Evolutionary conservation across 129 eudicot species (phyloP), one percentile per base, ranked within the genome.

Genomic region (Gnaphalium uliginosum): DNA sequence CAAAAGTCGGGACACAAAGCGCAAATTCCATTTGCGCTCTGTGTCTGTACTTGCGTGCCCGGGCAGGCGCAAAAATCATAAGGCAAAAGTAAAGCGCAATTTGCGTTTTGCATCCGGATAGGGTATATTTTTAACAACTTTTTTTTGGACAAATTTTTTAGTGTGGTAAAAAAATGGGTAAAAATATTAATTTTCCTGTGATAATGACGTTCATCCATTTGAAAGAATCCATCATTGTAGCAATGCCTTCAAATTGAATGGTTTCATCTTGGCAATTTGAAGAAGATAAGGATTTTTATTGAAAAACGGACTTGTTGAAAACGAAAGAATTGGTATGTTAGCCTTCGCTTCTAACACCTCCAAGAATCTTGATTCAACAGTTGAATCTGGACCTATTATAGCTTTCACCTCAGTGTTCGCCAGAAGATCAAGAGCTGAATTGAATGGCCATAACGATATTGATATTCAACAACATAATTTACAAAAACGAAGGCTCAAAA

Each of bases 241-340:
- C 66, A 8, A 84, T 76, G 48, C 80, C 83, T 21, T 79, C 66
- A 5, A 79, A 82, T 74, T 87, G 92, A 7, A 79, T 17, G 23
- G 37, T 72, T 59, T 72, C 77, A 72, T 72, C 77, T 9, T 72
- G 77, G 64, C 35, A 33, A 72, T 11, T 72, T 32, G 39, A 35
- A 81, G 32, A 46, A 71, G 71, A 25, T 74, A 79, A 33, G 89
- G 83, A 74, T 60, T 37, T 1, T 18, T 25, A 39, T 15, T 24
- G n/a, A 76, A 60, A 14, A 69, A 75, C 4, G 84, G 78, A 58
- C 46, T 60, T 35, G 74, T 18, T 37, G 82, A 19, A 22, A 76
- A 66, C 6, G 86, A 78, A 60, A 85, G 60, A 18, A 85, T 62
- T 6, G 89, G 86, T n/a, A 76, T 75, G 64, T 76, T 66, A 54